Conservation (phyloP, 148 eudicot genomes). For the Rhododendron mucronatum region DNA sequence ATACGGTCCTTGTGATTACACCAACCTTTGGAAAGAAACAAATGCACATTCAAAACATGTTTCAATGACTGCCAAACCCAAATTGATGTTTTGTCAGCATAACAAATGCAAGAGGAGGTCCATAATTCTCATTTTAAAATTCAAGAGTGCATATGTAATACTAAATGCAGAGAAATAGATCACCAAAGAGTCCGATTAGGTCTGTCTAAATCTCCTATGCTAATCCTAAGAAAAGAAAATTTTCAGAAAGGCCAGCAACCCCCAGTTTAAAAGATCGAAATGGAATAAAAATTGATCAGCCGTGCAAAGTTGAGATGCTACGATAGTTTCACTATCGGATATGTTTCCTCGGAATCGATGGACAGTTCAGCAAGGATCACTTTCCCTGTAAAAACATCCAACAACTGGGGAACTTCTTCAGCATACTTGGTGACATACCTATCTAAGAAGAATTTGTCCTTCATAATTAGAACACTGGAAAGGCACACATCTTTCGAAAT, state of each 20-base stretch:
- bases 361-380: background rate
- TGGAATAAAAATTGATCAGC: background rate
- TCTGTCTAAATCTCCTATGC: background rate
- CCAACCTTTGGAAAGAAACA: too few species aligned
- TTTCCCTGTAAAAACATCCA: background rate
- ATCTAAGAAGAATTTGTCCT: background rate
- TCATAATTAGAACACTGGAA: background rate
- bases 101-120: too few species aligned
- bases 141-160: too few species aligned
- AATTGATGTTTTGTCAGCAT: too few species aligned
- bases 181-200: too few species aligned
- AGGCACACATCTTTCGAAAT: background rate
- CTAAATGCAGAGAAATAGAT: too few species aligned
- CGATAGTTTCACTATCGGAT: background rate
- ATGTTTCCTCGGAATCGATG: background rate
- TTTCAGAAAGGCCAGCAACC: conserved; percentile 19
- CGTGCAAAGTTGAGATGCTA: background rate
- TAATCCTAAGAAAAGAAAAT: conserved; percentile 19
- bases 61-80: too few species aligned
- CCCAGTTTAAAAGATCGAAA: background rate
- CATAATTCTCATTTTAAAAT: too few species aligned
- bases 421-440: background rate
- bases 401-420: conserved; percentile 3
- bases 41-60: too few species aligned
- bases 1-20: too few species aligned